Evolutionary conservation across 352 stramenopile species (phyloP).

Genomic region (Stephanocyclus meneghinianus): DNA sequence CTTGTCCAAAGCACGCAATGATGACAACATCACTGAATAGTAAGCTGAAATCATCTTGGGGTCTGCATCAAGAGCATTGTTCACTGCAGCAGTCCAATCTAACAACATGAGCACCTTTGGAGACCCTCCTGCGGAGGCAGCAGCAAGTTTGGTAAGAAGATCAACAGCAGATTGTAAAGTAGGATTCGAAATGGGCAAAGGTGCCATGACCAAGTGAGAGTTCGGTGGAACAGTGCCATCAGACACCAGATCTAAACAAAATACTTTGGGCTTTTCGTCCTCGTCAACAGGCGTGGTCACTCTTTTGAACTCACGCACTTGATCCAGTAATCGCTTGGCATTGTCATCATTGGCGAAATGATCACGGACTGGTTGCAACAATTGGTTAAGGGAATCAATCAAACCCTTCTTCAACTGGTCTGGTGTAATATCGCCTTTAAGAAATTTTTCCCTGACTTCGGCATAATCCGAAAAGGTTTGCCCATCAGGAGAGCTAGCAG

Average conservation of each 20-base stretch:
- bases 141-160: slow-evolving; percentile 58
- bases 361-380: slow-evolving; percentile 94
- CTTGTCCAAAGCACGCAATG: slow-evolving; percentile 68
- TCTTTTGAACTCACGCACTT: slow-evolving; percentile 95
- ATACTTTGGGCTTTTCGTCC: slow-evolving; percentile 45
- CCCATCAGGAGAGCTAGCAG: slow-evolving; percentile 28
- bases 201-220: slow-evolving; percentile 78
- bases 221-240: slow-evolving; percentile 54
- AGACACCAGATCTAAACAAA: slow-evolving; percentile 69
- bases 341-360: slow-evolving; percentile 93
- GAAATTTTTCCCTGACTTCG: slow-evolving; percentile 88
- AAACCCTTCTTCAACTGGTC: slow-evolving; percentile 83
- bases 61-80: slow-evolving; percentile 73
- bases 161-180: slow-evolving; percentile 75
- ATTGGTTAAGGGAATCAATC: slow-evolving; percentile 91
- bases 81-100: slow-evolving; percentile 81
- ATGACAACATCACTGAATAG: slow-evolving; percentile 64
- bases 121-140: slow-evolving; percentile 19
- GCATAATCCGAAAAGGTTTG: slow-evolving; percentile 88
- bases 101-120: slow-evolving; percentile 70
- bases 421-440: slow-evolving; percentile 84
- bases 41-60: slow-evolving; percentile 76
- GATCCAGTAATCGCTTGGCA: slow-evolving; percentile 91
- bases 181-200: slow-evolving; percentile 67
- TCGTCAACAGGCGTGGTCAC: slow-evolving; percentile 24